These are phyloP conservation scores for Ustilago bromivora DNA, from an alignment of 1,284 basidiomycete genomes.

Conservation along the genomic window DNA sequence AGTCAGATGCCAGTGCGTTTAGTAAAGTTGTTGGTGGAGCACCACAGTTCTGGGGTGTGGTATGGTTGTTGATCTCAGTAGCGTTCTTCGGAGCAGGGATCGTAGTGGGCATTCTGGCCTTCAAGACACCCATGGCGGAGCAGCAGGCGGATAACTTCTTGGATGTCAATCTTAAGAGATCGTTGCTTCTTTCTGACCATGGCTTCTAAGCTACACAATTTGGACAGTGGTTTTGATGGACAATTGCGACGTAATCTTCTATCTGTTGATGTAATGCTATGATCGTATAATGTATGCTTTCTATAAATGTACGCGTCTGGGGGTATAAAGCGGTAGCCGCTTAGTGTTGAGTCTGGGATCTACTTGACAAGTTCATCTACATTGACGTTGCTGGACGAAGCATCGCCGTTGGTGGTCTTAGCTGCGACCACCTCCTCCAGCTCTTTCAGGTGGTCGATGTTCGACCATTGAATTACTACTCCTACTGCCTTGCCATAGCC, in stretches of 20 bases:
- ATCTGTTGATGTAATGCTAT: neutral
- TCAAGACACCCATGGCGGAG: slow-evolving; percentile 59
- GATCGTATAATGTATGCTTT: slow-evolving; percentile 13
- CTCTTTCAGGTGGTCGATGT: slow-evolving; percentile 37
- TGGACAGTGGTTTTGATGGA: slow-evolving; percentile 1
- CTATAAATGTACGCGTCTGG: neutral
- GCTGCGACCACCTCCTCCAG: slow-evolving; percentile 12
- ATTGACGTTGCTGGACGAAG: slow-evolving; percentile 32
- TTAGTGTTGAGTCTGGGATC: neutral
- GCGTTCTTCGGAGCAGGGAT: slow-evolving; percentile 85
- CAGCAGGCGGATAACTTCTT: slow-evolving; percentile 60
- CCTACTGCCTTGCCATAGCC: slow-evolving; percentile 38
- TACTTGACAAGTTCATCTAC: slow-evolving; percentile 52
- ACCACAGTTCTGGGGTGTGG: slow-evolving; percentile 74
- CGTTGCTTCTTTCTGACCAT: neutral
- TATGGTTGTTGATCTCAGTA: slow-evolving; percentile 87
- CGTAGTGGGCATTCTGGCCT: slow-evolving; percentile 71
- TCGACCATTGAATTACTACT: slow-evolving; percentile 36
- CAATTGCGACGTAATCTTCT: neutral
- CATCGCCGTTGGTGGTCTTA: neutral
- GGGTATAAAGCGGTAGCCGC: neutral
- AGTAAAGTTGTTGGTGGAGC: slow-evolving; percentile 82
- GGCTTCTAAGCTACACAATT: neutral
- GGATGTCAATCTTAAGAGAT: slow-evolving; percentile 47
- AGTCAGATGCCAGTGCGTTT: slow-evolving; percentile 90